Conservation (phyloP, 2,329 filamentous ascomycete genomes). For the Scedosporium boydii region DNA sequence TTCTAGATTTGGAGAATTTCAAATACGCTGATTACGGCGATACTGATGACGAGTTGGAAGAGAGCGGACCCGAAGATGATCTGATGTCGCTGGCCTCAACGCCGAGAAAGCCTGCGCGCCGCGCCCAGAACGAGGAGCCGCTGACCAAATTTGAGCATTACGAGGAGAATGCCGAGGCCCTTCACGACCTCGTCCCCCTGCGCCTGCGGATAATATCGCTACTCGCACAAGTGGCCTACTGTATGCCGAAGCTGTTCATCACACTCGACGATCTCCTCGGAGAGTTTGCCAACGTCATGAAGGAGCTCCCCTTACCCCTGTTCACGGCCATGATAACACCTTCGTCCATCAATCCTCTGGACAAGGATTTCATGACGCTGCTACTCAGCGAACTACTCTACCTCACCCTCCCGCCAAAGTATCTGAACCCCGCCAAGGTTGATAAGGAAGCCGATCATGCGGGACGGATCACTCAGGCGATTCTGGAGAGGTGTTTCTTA, state of each 20-base stretch:
- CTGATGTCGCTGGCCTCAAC: slow-evolving; percentile 9
- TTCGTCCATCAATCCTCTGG: slow-evolving; percentile 20
- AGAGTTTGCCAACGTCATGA: slow-evolving; percentile 45
- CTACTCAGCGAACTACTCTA: slow-evolving; percentile 35
- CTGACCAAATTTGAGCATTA: slow-evolving; percentile 7
- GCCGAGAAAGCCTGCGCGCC: neutral
- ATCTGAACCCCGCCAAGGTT: slow-evolving; percentile 30
- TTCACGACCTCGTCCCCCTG: slow-evolving; percentile 47
- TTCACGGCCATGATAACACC: slow-evolving; percentile 28
- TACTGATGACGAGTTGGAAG: slow-evolving; percentile 18
- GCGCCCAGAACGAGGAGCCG: neutral
- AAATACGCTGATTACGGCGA: slow-evolving; percentile 47
- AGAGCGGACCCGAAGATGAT: slow-evolving; percentile 18
- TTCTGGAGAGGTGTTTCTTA: slow-evolving; percentile 52
- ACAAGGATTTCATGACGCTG: slow-evolving; percentile 29
- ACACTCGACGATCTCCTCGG: slow-evolving; percentile 48
- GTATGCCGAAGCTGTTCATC: slow-evolving; percentile 30
- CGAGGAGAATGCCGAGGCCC: slow-evolving; percentile 7
- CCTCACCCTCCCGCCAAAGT: slow-evolving; percentile 30
- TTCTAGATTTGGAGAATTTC: slow-evolving; percentile 48
- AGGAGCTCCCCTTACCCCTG: slow-evolving; percentile 49
- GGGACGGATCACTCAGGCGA: slow-evolving; percentile 30
- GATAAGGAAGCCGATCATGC: slow-evolving; percentile 24
- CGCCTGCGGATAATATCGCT: slow-evolving; percentile 55
- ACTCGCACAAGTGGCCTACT: slow-evolving; percentile 35